phyloP scores from a whole-genome alignment of 2,329 filamentous ascomycete genomes.

The Sordariomycetes sp. region DNA sequence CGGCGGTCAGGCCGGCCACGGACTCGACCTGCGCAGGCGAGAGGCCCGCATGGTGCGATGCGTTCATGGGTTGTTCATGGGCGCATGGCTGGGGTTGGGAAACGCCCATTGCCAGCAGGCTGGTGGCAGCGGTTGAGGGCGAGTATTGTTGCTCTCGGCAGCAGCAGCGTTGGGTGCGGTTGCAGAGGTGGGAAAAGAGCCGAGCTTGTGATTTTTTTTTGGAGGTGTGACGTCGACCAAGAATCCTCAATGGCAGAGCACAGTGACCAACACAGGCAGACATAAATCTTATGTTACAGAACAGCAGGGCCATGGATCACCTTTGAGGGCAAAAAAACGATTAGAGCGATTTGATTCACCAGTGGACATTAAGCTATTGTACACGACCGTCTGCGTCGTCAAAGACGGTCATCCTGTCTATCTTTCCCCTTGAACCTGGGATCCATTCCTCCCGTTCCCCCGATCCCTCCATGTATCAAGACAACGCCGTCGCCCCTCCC shows the following conservation, averaged over 20 bases:
- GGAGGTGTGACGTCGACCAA: background rate
- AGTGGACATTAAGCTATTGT: background rate
- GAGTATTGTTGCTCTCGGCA: background rate
- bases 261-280: background rate
- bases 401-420: background rate
- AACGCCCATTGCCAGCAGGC: conserved; percentile 13
- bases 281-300: background rate
- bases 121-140: background rate
- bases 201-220: background rate
- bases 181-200: background rate
- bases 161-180: background rate
- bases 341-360: background rate
- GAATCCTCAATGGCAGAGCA: background rate
- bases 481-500: background rate
- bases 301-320: background rate
- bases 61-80: conserved; percentile 29
- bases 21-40: conserved; percentile 77
- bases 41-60: conserved; percentile 43
- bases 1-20: conserved; percentile 81
- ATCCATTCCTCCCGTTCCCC: background rate
- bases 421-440: background rate
- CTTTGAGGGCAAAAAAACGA: background rate
- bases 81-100: background rate
- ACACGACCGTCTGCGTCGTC: background rate
- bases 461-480: background rate